Conservation (phyloP, 202 grass and related monocot genomes). For the Panicum virgatum region DNA sequence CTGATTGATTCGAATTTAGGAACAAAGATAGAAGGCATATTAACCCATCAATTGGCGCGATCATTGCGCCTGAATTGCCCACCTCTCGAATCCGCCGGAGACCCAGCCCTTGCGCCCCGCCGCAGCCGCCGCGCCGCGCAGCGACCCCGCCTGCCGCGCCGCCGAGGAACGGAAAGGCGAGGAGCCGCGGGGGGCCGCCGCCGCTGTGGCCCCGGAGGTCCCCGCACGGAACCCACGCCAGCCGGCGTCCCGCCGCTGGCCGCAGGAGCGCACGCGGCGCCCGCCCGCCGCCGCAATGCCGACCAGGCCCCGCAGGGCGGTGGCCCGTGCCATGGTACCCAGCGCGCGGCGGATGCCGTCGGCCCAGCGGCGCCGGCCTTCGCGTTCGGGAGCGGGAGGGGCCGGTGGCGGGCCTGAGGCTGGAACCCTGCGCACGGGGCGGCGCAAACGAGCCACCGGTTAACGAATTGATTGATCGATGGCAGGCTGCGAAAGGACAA, state of each 20-base stretch:
- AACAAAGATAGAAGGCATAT: not conserved
- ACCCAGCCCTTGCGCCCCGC: conserved; percentile 43
- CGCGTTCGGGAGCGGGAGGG: not conserved
- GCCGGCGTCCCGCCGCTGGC: conserved; percentile 37
- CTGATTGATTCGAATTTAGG: not conserved
- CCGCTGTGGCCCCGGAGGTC: conserved; percentile 16
- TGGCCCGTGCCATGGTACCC: conserved; percentile 60
- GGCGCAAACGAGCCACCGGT: not conserved
- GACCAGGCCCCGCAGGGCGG: conserved; percentile 60
- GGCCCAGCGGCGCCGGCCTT: not conserved
- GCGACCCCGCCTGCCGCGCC: conserved; percentile 11
- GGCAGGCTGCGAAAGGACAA: not conserved
- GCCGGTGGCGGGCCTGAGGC: not conserved
- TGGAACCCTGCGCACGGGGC: not conserved
- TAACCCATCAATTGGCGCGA: not conserved
- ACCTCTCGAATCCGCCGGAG: conserved; percentile 61
- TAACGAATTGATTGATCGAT: not conserved
- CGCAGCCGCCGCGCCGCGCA: conserved; percentile 13
- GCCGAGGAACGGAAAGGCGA: conserved; percentile 21
- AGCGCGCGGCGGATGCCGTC: conserved; percentile 1
- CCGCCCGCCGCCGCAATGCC: conserved; percentile 46
- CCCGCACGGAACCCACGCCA: conserved; percentile 43
- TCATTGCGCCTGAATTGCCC: not conserved
- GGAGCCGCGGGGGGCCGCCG: conserved; percentile 45
- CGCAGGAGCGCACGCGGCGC: conserved; percentile 38